Evolutionary conservation across 768 basidiomycete genomes (phyloP).

Genomic region (Mycena filopes): DNA sequence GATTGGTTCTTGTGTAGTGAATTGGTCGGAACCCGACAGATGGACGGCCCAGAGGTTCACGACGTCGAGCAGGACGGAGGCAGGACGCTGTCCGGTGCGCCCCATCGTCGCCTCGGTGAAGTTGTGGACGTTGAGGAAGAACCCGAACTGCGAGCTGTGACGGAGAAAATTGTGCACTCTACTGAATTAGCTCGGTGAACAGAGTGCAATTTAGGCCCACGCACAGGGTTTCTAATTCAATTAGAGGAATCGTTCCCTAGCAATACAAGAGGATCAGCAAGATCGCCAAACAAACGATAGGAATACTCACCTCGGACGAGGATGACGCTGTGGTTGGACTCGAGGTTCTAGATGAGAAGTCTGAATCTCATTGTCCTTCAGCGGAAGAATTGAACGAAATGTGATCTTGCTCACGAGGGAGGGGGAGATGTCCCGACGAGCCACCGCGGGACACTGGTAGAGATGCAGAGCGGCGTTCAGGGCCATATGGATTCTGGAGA

Average conservation of each 20-base stretch:
- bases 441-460: slow-evolving; percentile 16
- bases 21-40: slow-evolving; percentile 28
- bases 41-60: slow-evolving; percentile 35
- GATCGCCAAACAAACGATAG: neutral
- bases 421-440: slow-evolving; percentile 7
- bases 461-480: slow-evolving; percentile 14
- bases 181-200: neutral
- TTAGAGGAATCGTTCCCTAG: slow-evolving; percentile 15
- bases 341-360: slow-evolving; percentile 9
- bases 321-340: neutral
- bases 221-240: slow-evolving; percentile 29
- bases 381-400: neutral
- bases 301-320: slow-evolving; percentile 1
- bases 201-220: neutral
- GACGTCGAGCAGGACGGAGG: slow-evolving; percentile 29
- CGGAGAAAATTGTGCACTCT: slow-evolving; percentile 34
- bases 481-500: slow-evolving; percentile 38
- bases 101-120: slow-evolving; percentile 40
- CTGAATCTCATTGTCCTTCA: slow-evolving; percentile 11
- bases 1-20: slow-evolving; percentile 19
- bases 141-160: slow-evolving; percentile 49
- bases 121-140: slow-evolving; percentile 58
- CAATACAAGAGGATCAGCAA: too few species aligned
- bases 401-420: slow-evolving; percentile 14
- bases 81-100: slow-evolving; percentile 28